A percentile compares a stretch with the other conserved stretches of the same genome.
phyloP scores from a whole-genome alignment of 1,139 yeast species.

The Candida pseudocylindracea region DNA sequence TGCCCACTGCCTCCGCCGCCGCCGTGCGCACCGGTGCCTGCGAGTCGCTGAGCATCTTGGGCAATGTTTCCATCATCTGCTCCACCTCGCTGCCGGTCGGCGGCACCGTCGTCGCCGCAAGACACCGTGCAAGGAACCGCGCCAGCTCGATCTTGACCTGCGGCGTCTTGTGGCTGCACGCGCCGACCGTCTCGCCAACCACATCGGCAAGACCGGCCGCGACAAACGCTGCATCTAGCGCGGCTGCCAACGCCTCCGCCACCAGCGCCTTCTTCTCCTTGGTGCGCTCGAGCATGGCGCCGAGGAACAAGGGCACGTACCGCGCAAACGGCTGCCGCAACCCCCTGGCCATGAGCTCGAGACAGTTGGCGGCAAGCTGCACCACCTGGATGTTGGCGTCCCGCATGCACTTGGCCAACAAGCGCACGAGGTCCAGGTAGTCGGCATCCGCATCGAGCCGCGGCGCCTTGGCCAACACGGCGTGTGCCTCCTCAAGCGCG shows the following conservation, averaged over 20 bases:
- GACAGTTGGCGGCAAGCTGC: constrained; percentile 52
- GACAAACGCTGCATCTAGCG: constrained; percentile 42
- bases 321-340: constrained; percentile 29
- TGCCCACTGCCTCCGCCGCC: constrained; percentile 64
- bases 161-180: constrained; percentile 63
- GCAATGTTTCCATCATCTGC: constrained; percentile 26
- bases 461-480: constrained; percentile 27
- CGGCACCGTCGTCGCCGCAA: constrained; percentile 22
- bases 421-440: constrained; percentile 33
- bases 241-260: constrained; percentile 39
- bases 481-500: constrained; percentile 46
- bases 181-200: constrained; percentile 33
- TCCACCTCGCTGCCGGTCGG: constrained; percentile 37
- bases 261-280: constrained; percentile 77
- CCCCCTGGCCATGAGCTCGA: constrained; percentile 44
- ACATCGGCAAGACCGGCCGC: constrained; percentile 31
- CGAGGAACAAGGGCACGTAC: constrained; percentile 30
- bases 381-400: constrained; percentile 89
- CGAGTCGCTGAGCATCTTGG: constrained; percentile 53
- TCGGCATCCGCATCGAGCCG: constrained; percentile 20
- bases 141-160: constrained; percentile 56
- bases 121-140: constrained; percentile 40
- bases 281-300: constrained; percentile 56
- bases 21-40: constrained; percentile 71
- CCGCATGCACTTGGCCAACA: constrained; percentile 51